Percentiles rank a stretch among this genome's conserved stretches.
Conservation (phyloP, 306 rosid species). For the Sindora glabra region DNA sequence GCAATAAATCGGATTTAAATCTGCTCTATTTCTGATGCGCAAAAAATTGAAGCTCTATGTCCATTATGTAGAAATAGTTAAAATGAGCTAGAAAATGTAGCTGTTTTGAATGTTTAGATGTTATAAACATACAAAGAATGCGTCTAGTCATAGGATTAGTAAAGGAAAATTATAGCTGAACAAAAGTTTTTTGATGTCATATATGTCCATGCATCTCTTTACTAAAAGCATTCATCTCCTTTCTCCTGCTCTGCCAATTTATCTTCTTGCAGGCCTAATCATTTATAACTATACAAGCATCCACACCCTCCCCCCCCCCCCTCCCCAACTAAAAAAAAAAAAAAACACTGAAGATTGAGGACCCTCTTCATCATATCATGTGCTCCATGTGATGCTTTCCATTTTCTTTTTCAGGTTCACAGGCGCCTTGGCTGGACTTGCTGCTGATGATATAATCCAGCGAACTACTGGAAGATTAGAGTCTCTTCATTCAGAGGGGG, state of each 20-base stretch:
- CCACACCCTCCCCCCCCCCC: too few relatives aligned
- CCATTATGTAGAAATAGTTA: not conserved
- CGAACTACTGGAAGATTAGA: conserved; percentile 80
- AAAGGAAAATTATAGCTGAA: not conserved
- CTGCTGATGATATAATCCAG: conserved; percentile 73
- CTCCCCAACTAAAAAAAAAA: too few relatives aligned
- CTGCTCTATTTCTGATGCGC: conserved; percentile 5
- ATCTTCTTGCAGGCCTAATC: too few relatives aligned
- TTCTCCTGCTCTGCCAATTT: not conserved
- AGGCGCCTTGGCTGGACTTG: conserved; percentile 60
- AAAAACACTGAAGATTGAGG: too few relatives aligned
- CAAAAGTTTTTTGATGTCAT: too few relatives aligned
- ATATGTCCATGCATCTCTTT: too few relatives aligned
- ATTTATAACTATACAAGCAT: too few relatives aligned
- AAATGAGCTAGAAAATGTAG: not conserved
- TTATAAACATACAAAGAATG: not conserved
- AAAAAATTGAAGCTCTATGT: not conserved
- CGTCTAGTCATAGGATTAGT: not conserved
- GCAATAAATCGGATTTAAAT: not conserved
- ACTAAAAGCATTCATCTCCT: not conserved
- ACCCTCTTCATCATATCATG: not conserved
- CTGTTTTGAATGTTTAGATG: not conserved
- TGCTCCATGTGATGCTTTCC: conserved; percentile 3
- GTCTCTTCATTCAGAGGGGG: conserved; percentile 92
- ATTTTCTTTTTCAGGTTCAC: conserved; percentile 59